Conservation (phyloP, 139 green algal genomes). For the Auxenochlorella protothecoides region DNA sequence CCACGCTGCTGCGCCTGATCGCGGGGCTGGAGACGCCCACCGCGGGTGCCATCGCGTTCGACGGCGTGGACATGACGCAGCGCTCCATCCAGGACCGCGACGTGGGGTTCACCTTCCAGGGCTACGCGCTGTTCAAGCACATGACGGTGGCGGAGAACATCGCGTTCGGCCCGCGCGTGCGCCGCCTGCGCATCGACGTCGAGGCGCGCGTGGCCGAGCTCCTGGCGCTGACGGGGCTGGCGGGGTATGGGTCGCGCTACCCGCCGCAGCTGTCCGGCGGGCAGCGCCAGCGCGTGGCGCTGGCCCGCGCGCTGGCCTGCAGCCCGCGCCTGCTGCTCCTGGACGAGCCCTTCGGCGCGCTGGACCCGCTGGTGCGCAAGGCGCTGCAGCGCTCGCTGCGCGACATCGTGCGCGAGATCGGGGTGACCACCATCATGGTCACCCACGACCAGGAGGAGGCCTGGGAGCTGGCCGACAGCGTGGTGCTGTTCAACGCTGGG, state of each 20-base stretch:
- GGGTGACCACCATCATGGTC: slow-evolving; percentile 75
- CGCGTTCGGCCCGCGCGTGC: slow-evolving; percentile 70
- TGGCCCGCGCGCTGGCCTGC: slow-evolving; percentile 46
- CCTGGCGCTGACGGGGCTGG: slow-evolving; percentile 76
- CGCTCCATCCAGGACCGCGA: slow-evolving; percentile 32
- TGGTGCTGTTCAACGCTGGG: slow-evolving; percentile 53
- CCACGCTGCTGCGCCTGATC: slow-evolving; percentile 74
- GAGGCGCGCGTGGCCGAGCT: slow-evolving; percentile 80
- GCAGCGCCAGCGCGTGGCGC: slow-evolving; percentile 42
- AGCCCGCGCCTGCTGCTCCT: slow-evolving; percentile 67
- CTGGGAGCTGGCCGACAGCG: slow-evolving; percentile 69
- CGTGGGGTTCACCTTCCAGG: slow-evolving; percentile 82
- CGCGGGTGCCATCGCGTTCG: slow-evolving; percentile 60
- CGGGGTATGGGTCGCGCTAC: slow-evolving; percentile 79
- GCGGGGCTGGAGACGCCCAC: slow-evolving; percentile 66
- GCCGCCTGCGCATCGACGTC: slow-evolving; percentile 53
- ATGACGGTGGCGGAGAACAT: slow-evolving; percentile 86
- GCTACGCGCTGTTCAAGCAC: slow-evolving; percentile 86
- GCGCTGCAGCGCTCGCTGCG: slow-evolving; percentile 49
- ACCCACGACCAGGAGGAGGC: slow-evolving; percentile 87
- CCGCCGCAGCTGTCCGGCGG: slow-evolving; percentile 64
- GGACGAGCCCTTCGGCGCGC: slow-evolving; percentile 77
- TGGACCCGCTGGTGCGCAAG: slow-evolving; percentile 66
- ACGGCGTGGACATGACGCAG: slow-evolving; percentile 46
- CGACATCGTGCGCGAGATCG: slow-evolving; percentile 59